Conservation (phyloP, 2,329 filamentous ascomycete species). For the Cladosporium halotolerans region DNA sequence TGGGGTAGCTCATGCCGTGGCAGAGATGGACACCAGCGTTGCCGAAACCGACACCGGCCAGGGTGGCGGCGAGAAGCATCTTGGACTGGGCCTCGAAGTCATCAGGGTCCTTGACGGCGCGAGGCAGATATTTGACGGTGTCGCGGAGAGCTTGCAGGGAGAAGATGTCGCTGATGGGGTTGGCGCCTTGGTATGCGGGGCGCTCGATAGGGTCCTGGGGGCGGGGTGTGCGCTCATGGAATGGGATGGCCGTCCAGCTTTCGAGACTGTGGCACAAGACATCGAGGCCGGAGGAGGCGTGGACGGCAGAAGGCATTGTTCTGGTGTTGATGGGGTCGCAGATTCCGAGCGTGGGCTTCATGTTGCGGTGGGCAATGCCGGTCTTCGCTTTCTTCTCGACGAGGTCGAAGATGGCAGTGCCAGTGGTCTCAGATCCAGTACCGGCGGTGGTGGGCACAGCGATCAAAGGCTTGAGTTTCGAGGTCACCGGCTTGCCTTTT, state of each 20-base stretch:
- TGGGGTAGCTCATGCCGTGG: constrained; percentile 94
- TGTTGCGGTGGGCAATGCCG: constrained; percentile 86
- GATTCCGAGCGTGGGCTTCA: constrained; percentile 92
- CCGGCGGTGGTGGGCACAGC: constrained; percentile 82
- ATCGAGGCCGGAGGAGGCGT: constrained; percentile 85
- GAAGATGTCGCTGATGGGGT: constrained; percentile 97
- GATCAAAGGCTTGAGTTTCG: constrained; percentile 66
- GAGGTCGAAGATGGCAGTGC: constrained; percentile 95
- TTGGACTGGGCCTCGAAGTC: constrained; percentile 88
- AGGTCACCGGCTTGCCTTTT: constrained; percentile 69
- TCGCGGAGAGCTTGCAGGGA: constrained; percentile 75
- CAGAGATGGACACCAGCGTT: constrained; percentile 93
- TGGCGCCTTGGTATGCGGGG: constrained; percentile 93
- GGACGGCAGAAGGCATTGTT: constrained; percentile 92
- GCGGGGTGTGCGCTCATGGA: constrained; percentile 73
- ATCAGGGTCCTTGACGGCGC: constrained; percentile 79
- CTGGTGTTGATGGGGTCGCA: constrained; percentile 81
- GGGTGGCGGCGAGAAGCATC: constrained; percentile 90
- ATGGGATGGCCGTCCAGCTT: constrained; percentile 96
- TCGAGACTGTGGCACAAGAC: constrained; percentile 94
- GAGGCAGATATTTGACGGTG: constrained; percentile 87
- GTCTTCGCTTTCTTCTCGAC: constrained; percentile 88
- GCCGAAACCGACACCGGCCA: constrained; percentile 93
- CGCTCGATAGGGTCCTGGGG: constrained; percentile 84
- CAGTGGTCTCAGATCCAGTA: constrained; percentile 89